phyloP scores from a whole-genome alignment of 2,329 filamentous ascomycete species.

The Allantophomopsis lycopodina region DNA sequence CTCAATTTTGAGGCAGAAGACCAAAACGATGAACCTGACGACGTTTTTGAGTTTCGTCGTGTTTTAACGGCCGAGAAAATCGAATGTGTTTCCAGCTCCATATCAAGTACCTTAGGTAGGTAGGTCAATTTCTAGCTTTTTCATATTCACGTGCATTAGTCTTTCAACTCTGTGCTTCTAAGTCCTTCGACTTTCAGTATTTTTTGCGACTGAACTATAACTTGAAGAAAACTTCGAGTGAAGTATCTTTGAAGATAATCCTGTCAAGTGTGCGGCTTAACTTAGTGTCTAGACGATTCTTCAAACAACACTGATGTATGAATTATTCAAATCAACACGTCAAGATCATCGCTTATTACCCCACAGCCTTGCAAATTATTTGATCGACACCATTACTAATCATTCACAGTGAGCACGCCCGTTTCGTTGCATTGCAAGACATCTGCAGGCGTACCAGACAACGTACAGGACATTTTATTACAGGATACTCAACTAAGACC shows the following conservation, averaged over 20 bases:
- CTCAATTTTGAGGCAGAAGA: slow-evolving; percentile 22
- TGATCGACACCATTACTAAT: not conserved
- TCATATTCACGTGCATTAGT: not conserved
- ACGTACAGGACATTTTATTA: too few relatives aligned
- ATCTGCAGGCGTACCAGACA: not conserved
- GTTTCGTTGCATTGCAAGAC: not conserved
- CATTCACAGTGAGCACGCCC: not conserved
- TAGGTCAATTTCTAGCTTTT: slow-evolving; percentile 11
- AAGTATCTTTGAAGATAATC: not conserved
- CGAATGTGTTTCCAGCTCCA: slow-evolving; percentile 18
- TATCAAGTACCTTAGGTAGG: slow-evolving; percentile 34
- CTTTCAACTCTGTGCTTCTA: not conserved
- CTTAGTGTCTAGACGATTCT: too few relatives aligned
- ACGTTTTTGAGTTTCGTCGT: slow-evolving; percentile 29
- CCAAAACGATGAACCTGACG: slow-evolving; percentile 19
- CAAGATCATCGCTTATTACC: not conserved
- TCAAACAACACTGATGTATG: too few relatives aligned
- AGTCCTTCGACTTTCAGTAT: slow-evolving; percentile 1
- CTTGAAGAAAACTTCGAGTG: not conserved
- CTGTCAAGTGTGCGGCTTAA: too few relatives aligned
- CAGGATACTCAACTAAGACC: not conserved
- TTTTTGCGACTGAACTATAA: not conserved
- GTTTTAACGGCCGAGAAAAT: slow-evolving; percentile 25
- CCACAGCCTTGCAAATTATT: not conserved
- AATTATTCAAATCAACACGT: not conserved